Percentiles rank a stretch among this genome's conserved stretches.
phyloP scores from a whole-genome alignment of 2,329 filamentous ascomycete genomes.

The Mycosphaerella sp. region DNA sequence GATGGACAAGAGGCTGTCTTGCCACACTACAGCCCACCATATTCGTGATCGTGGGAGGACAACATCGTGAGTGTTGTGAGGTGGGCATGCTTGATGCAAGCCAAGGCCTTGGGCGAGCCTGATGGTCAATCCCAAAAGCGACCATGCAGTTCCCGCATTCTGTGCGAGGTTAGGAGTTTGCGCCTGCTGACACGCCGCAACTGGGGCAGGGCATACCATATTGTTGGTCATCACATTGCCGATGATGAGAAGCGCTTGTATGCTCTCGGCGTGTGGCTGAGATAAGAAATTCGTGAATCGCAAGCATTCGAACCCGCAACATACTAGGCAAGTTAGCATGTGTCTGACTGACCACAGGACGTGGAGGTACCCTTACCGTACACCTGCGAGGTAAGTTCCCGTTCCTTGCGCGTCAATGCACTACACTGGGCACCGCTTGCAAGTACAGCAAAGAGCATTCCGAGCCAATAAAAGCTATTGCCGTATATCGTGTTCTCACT shows the following conservation, averaged over 20 bases:
- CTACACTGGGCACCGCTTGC: constrained; percentile 58
- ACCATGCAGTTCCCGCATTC: constrained; percentile 58
- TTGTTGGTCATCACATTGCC: constrained; percentile 46
- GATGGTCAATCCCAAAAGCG: constrained; percentile 54
- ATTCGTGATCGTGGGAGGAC: constrained; percentile 34
- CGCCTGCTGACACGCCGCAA: constrained; percentile 7
- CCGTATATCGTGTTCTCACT: constrained; percentile 52
- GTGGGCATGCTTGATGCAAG: constrained; percentile 53
- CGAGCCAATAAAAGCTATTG: constrained; percentile 53
- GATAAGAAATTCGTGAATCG: constrained; percentile 59
- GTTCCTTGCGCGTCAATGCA: constrained; percentile 51
- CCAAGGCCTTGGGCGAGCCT: constrained; percentile 56
- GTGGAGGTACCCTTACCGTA: constrained; percentile 42
- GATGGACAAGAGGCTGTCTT: constrained; percentile 57
- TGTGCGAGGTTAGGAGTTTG: constrained; percentile 33
- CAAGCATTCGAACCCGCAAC: constrained; percentile 59
- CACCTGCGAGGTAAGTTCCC: constrained; percentile 58
- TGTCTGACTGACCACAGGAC: background rate
- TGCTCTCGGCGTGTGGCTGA: constrained; percentile 54
- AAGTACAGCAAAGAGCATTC: constrained; percentile 55
- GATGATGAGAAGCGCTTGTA: constrained; percentile 56
- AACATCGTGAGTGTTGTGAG: constrained; percentile 45
- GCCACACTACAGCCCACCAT: constrained; percentile 59
- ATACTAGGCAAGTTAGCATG: constrained; percentile 27
- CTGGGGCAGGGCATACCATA: constrained; percentile 23